A percentile compares a stretch with the other conserved stretches of the same genome.
Evolutionary conservation across 306 rosid species (phyloP).

Genomic region (Neltuma alba): DNA sequence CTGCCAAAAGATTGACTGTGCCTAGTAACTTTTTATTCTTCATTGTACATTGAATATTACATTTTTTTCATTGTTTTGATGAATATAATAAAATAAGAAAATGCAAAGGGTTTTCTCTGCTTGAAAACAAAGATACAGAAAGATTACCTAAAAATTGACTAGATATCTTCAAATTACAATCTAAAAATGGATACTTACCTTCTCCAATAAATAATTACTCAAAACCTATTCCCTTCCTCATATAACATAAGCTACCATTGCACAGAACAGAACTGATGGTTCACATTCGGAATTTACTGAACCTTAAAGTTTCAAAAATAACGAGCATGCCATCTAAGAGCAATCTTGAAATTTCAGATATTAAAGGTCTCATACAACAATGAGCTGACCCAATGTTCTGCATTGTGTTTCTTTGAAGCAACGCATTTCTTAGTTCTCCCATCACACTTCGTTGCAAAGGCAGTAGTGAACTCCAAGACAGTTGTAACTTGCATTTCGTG

Average conservation of each 20-base stretch:
- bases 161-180: conserved; percentile 16
- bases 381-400: conserved; percentile 13
- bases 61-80: not conserved
- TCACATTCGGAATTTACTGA: conserved; percentile 8
- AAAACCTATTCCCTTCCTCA: not conserved
- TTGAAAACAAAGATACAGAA: not conserved
- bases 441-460: conserved; percentile 44
- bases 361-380: not conserved
- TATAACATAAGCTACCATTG: not conserved
- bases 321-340: not conserved
- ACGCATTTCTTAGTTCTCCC: conserved; percentile 41
- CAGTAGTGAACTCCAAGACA: conserved; percentile 82
- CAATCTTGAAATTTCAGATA: not conserved
- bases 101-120: not conserved
- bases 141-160: conserved; percentile 31
- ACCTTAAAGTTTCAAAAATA: not conserved
- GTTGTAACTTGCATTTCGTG: conserved; percentile 47
- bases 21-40: too few species aligned
- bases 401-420: conserved; percentile 63
- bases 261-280: not conserved
- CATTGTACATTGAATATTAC: not conserved
- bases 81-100: not conserved
- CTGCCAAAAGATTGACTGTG: not conserved
- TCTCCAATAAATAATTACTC: conserved; percentile 22
- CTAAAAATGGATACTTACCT: not conserved